phyloP scores from a whole-genome alignment of 495 filamentous ascomycete genomes.

The Annulohypoxylon stygium region DNA sequence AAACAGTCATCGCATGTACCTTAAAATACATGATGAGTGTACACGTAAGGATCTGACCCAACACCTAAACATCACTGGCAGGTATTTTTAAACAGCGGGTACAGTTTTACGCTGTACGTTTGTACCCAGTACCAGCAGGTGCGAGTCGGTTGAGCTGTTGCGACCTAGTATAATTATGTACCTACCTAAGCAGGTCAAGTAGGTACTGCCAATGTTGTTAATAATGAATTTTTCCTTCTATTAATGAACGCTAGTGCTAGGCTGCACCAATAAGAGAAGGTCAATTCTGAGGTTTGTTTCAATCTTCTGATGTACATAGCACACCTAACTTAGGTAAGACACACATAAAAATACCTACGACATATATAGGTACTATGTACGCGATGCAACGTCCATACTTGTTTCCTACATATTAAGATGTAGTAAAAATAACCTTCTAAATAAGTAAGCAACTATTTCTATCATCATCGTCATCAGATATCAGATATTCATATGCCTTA shows the following conservation, averaged over 20 bases:
- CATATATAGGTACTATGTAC: neutral
- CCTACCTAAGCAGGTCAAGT: neutral
- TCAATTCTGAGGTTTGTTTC: neutral
- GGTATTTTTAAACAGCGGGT: slow-evolving; percentile 39
- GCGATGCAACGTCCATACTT: neutral
- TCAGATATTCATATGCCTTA: neutral
- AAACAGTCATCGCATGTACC: slow-evolving; percentile 22
- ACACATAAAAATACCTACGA: neutral
- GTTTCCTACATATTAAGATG: slow-evolving; percentile 1
- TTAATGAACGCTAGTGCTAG: slow-evolving; percentile 11
- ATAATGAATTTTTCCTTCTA: slow-evolving; percentile 2
- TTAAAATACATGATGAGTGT: slow-evolving; percentile 31
- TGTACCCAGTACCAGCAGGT: neutral
- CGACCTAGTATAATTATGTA: neutral
- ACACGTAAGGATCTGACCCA: slow-evolving; percentile 35
- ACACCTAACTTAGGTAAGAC: neutral
- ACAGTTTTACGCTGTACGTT: slow-evolving; percentile 1
- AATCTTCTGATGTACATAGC: neutral
- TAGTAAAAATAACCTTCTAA: neutral
- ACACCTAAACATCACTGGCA: slow-evolving; percentile 27
- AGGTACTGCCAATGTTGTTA: neutral
- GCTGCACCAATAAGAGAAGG: slow-evolving; percentile 4
- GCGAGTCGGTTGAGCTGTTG: neutral
- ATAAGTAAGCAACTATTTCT: neutral
- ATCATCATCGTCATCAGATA: neutral